Evolutionary conservation across 2,329 filamentous ascomycete species (phyloP).

Genomic region (Sarocladium kiliense): DNA sequence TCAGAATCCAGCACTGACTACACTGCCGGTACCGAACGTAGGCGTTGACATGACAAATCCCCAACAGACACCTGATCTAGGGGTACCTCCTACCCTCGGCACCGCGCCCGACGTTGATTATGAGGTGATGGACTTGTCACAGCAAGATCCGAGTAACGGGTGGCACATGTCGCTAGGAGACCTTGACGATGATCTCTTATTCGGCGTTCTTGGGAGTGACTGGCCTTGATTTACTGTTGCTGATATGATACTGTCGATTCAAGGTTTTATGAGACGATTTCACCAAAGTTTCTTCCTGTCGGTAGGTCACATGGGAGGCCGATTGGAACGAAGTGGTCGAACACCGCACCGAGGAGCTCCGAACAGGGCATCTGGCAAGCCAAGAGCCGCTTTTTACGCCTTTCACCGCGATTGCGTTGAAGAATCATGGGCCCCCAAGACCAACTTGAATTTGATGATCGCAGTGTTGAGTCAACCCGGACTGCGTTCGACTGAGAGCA

Average conservation of each 20-base stretch:
- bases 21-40: not conserved
- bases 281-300: no score
- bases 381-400: no score
- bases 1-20: not conserved
- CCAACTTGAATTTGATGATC: no score
- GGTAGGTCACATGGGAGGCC: no score
- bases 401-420: no score
- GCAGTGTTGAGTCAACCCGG: no score
- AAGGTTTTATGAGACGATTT: no score
- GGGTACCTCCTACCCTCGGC: not conserved
- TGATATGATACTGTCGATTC: no score
- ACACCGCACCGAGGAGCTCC: no score
- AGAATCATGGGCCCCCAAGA: no score
- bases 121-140: not conserved
- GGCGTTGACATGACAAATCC: not conserved
- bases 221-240: not conserved
- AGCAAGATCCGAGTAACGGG: not conserved
- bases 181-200: conserved; percentile 1
- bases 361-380: not conserved
- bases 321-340: no score
- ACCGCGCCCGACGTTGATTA: not conserved
- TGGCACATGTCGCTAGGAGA: not conserved
- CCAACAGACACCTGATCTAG: not conserved
- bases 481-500: no score
- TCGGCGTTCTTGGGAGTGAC: not conserved